Evolutionary conservation across 139 green algal genomes (phyloP), one percentile per base, ranked within the genome.

Genomic region (Prasinococcaceae sp.): DNA sequence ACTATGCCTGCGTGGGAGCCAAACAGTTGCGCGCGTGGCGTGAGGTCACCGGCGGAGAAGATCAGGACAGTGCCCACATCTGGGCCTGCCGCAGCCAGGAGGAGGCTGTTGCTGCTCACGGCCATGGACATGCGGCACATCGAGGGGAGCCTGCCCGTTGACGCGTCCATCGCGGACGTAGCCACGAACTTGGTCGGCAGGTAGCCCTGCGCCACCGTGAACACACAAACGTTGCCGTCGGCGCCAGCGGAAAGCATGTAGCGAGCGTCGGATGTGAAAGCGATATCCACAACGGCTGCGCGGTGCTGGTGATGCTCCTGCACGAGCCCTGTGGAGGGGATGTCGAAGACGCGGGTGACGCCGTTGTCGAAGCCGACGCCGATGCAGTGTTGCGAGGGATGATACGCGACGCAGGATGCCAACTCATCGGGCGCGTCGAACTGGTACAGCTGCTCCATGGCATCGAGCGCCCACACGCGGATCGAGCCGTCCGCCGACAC

Each of bases 241-340:
- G 44, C 16, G 1, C 76, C 65, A 53, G 52, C 53, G 40, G 67
- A 75, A 54, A 82, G 68, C 41, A 92, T 65, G 5, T 63, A 53
- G 12, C 53, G 32, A 1, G 78, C 80, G 26, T 74, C 58, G 20
- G 72, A 59, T 0, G 54, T 62, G 65, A 71, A 87, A 14, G 67
- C 19, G 2, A 88, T 30, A 48, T 78, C 56, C 3, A 39, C 23
- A 16, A 92, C 61, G 0, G 47, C 37, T 0, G 48, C 68, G 0
- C 47, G 40, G 58, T 92, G 82, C 64, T 87, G 76, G 45, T 61
- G 54, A 43, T 77, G 73, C 70, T 88, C 76, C 73, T 83, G 60
- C n/a, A 88, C 22, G 30, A 87, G 64, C 10, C 19, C 39, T 3
- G 35, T 75, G 26, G 53, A 71, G 16, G 52, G 46, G 3, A 84